Evolutionary conservation across 441 rosid species (phyloP).

Genomic region (Mallotus repandus): DNA sequence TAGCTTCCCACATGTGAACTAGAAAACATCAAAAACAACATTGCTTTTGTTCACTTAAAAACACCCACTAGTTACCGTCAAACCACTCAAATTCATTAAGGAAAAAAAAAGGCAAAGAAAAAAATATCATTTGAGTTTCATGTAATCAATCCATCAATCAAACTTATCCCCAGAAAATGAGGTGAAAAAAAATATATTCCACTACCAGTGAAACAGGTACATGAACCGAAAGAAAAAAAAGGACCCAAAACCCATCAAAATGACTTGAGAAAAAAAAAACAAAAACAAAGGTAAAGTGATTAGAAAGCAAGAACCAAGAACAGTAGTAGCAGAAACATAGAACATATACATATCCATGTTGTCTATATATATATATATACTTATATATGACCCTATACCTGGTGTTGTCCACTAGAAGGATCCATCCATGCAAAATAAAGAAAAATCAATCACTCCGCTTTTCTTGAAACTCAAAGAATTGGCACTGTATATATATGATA

Average conservation of each 20-base stretch:
- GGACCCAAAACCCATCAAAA: neutral
- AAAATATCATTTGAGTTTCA: neutral
- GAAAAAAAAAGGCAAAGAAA: no score
- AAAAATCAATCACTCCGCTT: conserved; percentile 4
- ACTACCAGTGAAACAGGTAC: neutral
- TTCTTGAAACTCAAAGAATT: neutral
- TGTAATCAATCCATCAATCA: neutral
- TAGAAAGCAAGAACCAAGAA: neutral
- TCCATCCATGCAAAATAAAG: conserved; percentile 52
- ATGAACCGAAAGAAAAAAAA: neutral
- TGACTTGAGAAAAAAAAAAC: no score
- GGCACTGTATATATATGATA: no score
- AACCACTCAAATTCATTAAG: no score
- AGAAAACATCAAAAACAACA: neutral
- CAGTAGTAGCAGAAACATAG: neutral
- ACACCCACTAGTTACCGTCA: no score
- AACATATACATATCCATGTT: neutral
- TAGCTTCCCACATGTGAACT: neutral
- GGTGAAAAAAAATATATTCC: neutral
- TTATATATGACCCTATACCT: conserved; percentile 29
- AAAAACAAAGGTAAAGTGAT: neutral
- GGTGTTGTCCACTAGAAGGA: conserved; percentile 48
- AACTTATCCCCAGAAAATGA: neutral
- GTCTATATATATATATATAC: neutral
- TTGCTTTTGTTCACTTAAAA: no score